Conservation (phyloP, 208 protist genomes). For the Phytomonas francai region DNA sequence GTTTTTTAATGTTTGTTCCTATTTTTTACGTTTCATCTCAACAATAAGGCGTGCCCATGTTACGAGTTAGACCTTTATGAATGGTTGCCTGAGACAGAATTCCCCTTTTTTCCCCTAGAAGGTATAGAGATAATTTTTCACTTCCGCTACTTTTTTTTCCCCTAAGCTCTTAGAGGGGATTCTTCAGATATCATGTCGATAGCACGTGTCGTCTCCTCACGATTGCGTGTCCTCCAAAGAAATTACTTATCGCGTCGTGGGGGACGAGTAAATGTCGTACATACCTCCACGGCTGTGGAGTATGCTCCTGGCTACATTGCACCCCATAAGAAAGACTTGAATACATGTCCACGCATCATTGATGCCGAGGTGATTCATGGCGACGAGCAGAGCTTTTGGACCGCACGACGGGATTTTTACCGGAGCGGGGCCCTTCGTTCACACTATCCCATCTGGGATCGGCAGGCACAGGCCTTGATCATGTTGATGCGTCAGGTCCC, state of each 20-base stretch:
- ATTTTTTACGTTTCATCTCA: background rate
- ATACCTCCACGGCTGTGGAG: conserved; percentile 44
- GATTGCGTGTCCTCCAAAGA: conserved; percentile 59
- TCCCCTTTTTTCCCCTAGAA: background rate
- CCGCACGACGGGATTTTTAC: conserved; percentile 59
- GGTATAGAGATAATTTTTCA: background rate
- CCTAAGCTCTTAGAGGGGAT: background rate
- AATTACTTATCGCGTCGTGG: conserved; percentile 61
- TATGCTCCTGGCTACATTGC: conserved; percentile 46
- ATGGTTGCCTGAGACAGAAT: background rate
- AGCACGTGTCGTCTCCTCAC: conserved; percentile 30
- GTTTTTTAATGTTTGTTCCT: conserved; percentile 4
- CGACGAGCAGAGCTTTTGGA: conserved; percentile 78
- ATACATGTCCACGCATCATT: conserved; percentile 56
- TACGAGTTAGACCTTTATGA: background rate
- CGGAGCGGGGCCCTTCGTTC: conserved; percentile 18
- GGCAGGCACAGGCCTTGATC: conserved; percentile 69
- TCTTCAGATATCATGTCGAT: conserved; percentile 1
- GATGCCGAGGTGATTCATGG: conserved; percentile 74
- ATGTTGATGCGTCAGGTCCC: conserved; percentile 59
- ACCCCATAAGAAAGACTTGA: conserved; percentile 21
- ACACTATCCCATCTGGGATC: conserved; percentile 72
- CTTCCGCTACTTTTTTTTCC: conserved; percentile 16
- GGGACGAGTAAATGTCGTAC: conserved; percentile 34
- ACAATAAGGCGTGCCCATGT: background rate